Evolutionary conservation across 2,329 filamentous ascomycete genomes (phyloP).

Genomic region (Ceratocystis ficicola): DNA sequence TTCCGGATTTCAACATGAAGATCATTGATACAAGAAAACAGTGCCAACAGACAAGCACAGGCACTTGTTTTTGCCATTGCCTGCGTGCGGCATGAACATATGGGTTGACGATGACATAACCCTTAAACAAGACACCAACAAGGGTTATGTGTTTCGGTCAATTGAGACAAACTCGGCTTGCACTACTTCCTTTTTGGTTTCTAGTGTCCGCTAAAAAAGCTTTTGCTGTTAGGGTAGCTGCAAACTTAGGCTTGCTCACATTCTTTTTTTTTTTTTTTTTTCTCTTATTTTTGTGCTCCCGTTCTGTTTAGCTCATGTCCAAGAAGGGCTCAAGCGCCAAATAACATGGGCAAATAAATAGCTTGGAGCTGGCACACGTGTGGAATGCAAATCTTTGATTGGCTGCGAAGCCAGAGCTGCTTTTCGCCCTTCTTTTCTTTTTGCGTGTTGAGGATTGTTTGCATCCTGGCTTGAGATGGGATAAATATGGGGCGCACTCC

Average conservation of each 20-base stretch:
- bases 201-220: slow-evolving; percentile 1
- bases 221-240: not conserved
- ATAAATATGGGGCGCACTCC: not conserved
- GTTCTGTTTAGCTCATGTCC: not conserved
- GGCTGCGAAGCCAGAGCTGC: not conserved
- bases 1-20: no score
- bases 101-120: no score
- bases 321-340: not conserved
- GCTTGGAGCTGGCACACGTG: slow-evolving; percentile 8
- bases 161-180: not conserved
- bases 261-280: not conserved
- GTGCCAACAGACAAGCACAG: no score
- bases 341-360: slow-evolving; percentile 8
- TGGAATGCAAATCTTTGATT: slow-evolving; percentile 3
- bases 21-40: no score
- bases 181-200: not conserved
- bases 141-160: not conserved
- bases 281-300: not conserved
- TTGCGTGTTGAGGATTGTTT: not conserved
- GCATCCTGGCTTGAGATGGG: slow-evolving; percentile 7
- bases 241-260: not conserved
- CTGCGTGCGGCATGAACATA: no score
- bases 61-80: no score
- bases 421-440: not conserved
- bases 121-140: rapidly evolving